These are phyloP conservation scores for Fennellomyces sp. DNA, from an alignment of 371 early-diverging fungal genomes.

Conservation along the genomic window DNA sequence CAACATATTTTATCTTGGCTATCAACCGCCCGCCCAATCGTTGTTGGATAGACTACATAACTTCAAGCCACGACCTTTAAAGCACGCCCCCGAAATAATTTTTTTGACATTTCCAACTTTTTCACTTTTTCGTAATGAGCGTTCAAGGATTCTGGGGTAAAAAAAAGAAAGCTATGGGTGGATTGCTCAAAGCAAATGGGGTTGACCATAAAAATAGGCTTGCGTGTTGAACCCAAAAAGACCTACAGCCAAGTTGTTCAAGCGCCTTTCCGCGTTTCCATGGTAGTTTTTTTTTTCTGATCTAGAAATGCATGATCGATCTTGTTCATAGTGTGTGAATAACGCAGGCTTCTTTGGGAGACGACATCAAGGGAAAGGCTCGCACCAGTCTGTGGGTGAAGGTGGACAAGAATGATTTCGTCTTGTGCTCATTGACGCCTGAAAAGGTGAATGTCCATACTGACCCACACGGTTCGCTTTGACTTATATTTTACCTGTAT, in stretches of 20 bases:
- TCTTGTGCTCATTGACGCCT: slow-evolving; percentile 61
- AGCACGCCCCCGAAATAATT: no score
- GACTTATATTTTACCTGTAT: neutral
- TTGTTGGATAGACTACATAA: no score
- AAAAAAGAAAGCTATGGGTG: neutral
- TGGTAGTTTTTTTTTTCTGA: slow-evolving; percentile 37
- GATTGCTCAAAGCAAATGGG: neutral
- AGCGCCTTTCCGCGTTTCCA: slow-evolving; percentile 70
- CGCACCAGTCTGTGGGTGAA: slow-evolving; percentile 68
- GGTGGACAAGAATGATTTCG: slow-evolving; percentile 70
- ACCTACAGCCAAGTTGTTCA: slow-evolving; percentile 73
- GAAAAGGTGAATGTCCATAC: slow-evolving; percentile 14
- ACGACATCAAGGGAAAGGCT: slow-evolving; percentile 39
- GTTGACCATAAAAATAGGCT: slow-evolving; percentile 25
- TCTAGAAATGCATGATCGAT: neutral
- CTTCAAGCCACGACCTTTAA: no score
- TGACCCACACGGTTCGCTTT: neutral
- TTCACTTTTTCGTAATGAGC: slow-evolving; percentile 7
- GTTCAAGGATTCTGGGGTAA: slow-evolving; percentile 29
- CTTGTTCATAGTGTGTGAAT: no score
- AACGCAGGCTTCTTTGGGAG: slow-evolving; percentile 75
- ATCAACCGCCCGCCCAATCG: no score
- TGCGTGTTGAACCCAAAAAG: slow-evolving; percentile 64
- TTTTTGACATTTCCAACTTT: neutral
- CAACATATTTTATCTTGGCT: no score